A percentile compares a stretch with the other conserved stretches of the same genome.
These are phyloP conservation scores for Cunninghamia lanceolata DNA, from an alignment of 75 land plant genomes.

Conservation along the genomic window DNA sequence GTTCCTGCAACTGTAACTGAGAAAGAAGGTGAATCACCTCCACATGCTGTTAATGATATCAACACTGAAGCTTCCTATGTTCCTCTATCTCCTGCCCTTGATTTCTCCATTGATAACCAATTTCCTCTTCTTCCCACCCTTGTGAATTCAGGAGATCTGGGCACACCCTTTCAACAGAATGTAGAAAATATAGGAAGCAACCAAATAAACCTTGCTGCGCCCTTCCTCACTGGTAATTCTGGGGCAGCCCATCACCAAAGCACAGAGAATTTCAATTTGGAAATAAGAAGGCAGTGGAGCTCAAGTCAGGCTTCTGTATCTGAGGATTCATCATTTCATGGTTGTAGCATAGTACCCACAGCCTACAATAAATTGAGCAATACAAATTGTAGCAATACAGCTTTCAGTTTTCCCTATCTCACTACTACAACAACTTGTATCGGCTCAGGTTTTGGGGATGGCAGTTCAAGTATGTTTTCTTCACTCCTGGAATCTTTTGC, in stretches of 20 bases:
- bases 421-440: not conserved
- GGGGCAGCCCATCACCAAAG: not conserved
- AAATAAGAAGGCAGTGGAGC: not conserved
- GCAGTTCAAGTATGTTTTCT: not conserved
- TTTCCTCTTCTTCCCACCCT: not conserved
- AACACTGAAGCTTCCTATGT: not conserved
- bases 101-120: not conserved
- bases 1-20: not conserved
- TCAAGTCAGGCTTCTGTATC: not conserved
- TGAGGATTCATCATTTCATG: not conserved
- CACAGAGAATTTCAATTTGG: not conserved
- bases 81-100: not conserved
- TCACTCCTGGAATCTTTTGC: not conserved
- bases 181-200: not conserved
- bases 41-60: not conserved
- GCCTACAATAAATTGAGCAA: not conserved
- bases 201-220: not conserved
- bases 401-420: not conserved
- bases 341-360: not conserved
- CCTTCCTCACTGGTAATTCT: not conserved
- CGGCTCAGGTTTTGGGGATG: not conserved
- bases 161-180: not conserved
- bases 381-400: not conserved
- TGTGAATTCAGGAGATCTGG: not conserved
- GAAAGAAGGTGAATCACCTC: not conserved